Percentiles rank a stretch among this genome's conserved stretches.
phyloP scores from a whole-genome alignment of 495 filamentous ascomycete genomes.

The Trichocladium uniseriatum region DNA sequence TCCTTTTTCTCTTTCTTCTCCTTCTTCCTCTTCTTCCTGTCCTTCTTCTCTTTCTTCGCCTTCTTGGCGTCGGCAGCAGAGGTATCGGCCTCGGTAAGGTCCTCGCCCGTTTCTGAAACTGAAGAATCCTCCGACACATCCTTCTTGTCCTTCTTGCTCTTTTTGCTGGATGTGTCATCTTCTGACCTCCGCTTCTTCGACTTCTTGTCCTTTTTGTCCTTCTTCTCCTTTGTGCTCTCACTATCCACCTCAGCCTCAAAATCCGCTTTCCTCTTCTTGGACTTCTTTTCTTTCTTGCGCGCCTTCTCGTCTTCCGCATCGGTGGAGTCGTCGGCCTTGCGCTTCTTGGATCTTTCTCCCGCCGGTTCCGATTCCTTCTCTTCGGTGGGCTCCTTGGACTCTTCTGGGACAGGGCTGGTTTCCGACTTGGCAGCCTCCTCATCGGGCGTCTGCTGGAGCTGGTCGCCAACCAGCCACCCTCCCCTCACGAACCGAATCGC shows the following conservation, averaged over 20 bases:
- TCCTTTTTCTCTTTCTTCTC: constrained; percentile 32
- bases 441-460: constrained; percentile 14
- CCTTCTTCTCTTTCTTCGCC: constrained; percentile 31
- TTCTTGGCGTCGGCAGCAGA: constrained; percentile 17
- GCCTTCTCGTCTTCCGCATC: constrained; percentile 20
- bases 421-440: neutral
- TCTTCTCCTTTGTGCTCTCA: constrained; percentile 20
- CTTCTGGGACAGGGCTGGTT: neutral
- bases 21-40: constrained; percentile 19
- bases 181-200: constrained; percentile 27
- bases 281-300: constrained; percentile 31
- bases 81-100: neutral
- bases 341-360: constrained; percentile 15
- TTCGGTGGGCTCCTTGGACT: neutral
- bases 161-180: constrained; percentile 22
- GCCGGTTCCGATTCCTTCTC: constrained; percentile 1
- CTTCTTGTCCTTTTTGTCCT: constrained; percentile 34
- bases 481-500: constrained; percentile 72
- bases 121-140: neutral
- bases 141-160: constrained; percentile 36
- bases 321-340: constrained; percentile 15
- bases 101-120: neutral
- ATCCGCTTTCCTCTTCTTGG: constrained; percentile 37
- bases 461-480: constrained; percentile 64
- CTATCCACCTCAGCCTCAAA: constrained; percentile 20